Evolutionary conservation across 495 filamentous ascomycete genomes (phyloP), one percentile per base, ranked within the genome.

Genomic region (Penicillium dipodomyicola): DNA sequence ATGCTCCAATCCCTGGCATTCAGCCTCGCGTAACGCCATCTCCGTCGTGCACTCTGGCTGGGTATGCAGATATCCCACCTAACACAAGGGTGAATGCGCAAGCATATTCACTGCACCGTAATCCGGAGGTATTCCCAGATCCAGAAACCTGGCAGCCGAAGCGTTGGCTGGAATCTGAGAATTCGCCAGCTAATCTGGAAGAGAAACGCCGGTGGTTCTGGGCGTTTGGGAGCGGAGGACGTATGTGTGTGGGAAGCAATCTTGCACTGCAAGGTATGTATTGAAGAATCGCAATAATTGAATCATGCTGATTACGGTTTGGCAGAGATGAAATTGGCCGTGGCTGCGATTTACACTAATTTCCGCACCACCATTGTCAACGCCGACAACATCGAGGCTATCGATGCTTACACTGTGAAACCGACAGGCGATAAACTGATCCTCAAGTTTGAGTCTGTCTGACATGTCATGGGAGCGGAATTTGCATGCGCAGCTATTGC

Each of bases 181-280:
- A 67, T 52, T 57, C 65, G 51, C 19, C 58, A 55, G 56, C 63
- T 57, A 63, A 80, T 12, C 69, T 77, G 45, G 77, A 75, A 54
- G 84, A 88, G 63, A 79, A 82, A 65, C 73, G 79, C 44, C 73
- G 87, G 29, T 87, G 85, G 77, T 92, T 92, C 67, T 95, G 90
- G 90, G 89, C 89, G 0, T 95, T 95, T 73, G 84, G 87, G 3
- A 90, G 85, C 51, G 90, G 90, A 1, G 88, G 89, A 0, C 72
- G 90, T 53, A 94, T 93, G 90, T 95, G 90, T 61, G 78, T 94
- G 10, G 90, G 90, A 5, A 89, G 83, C 42, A 87, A 93, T 71
- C 83, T 95, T 49, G 89, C 90, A 14, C 78, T 91, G 73, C 84
- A 89, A 68, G 85, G 87, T 90, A 72, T 58, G 22, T 77, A 39